phyloP scores from a whole-genome alignment of 192 early-diverging fungal genomes.

The Ambispora gerdemannii region DNA sequence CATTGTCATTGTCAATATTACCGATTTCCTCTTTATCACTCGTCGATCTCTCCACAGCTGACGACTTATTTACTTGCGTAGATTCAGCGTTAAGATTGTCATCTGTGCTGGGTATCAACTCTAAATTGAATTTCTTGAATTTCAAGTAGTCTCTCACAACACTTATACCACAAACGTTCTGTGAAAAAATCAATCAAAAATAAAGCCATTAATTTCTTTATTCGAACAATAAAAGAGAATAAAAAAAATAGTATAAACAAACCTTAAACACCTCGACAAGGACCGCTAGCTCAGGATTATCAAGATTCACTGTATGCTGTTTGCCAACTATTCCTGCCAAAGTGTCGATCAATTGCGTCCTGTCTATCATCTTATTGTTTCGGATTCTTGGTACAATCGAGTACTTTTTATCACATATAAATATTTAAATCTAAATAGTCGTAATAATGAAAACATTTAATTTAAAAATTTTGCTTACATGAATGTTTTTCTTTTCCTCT shows the following conservation, averaged over 20 bases:
- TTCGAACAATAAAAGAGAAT: background rate
- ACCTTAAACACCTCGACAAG: conserved; percentile 61
- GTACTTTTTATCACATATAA: no score
- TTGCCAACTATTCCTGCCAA: conserved; percentile 51
- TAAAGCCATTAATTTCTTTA: no score
- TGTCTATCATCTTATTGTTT: conserved; percentile 53
- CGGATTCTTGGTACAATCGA: conserved; percentile 55
- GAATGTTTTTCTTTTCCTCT: no score
- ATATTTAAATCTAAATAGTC: no score
- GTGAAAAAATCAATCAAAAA: no score
- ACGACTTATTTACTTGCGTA: no score
- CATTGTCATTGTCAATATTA: no score
- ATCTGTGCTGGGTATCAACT: conserved; percentile 45
- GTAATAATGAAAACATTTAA: no score
- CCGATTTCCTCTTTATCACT: no score
- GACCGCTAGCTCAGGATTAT: conserved; percentile 48
- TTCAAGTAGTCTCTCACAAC: conserved; percentile 56
- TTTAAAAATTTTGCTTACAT: no score
- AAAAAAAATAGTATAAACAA: conserved; percentile 1
- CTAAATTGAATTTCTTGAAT: conserved; percentile 56
- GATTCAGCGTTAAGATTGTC: no score
- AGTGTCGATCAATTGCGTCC: conserved; percentile 44
- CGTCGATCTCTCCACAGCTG: no score
- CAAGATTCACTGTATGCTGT: conserved; percentile 53
- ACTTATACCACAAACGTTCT: conserved; percentile 59